Percentiles rank a stretch among this genome's conserved stretches.
Conservation (phyloP, 768 basidiomycete species). For the Suillus hirtellus region DNA sequence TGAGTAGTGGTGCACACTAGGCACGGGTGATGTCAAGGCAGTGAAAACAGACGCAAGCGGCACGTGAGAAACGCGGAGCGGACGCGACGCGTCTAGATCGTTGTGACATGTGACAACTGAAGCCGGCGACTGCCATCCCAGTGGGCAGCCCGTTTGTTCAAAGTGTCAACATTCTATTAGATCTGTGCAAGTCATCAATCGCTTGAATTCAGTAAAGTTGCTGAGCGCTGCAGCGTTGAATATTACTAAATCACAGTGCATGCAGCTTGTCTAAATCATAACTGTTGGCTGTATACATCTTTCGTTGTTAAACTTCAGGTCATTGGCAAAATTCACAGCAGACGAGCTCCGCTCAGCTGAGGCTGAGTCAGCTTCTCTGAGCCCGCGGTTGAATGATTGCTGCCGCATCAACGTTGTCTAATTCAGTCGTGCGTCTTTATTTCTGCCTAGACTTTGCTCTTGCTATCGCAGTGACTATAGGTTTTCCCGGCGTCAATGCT, state of each 20-base stretch:
- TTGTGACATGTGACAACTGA: too few relatives aligned
- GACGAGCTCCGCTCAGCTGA: background rate
- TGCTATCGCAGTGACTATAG: background rate
- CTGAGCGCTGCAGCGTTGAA: too few relatives aligned
- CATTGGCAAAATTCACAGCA: background rate
- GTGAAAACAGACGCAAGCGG: background rate
- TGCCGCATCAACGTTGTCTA: background rate
- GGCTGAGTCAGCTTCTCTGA: background rate
- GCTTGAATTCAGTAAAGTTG: background rate
- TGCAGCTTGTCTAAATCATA: too few relatives aligned
- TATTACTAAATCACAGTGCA: too few relatives aligned
- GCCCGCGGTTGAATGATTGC: background rate
- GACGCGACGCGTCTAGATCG: background rate
- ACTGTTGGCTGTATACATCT: too few relatives aligned
- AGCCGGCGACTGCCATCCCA: too few relatives aligned
- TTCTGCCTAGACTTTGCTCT: background rate
- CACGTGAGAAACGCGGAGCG: slow-evolving; percentile 1
- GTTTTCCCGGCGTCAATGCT: background rate
- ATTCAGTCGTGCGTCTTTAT: background rate
- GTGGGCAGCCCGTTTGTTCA: background rate
- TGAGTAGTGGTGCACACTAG: background rate
- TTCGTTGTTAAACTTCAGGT: background rate
- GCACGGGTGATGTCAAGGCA: background rate
- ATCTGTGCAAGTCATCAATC: background rate
- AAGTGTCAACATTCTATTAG: background rate